These are phyloP conservation scores for Lathyrus oleraceus DNA, from an alignment of 306 rosid species.

Conservation along the genomic window DNA sequence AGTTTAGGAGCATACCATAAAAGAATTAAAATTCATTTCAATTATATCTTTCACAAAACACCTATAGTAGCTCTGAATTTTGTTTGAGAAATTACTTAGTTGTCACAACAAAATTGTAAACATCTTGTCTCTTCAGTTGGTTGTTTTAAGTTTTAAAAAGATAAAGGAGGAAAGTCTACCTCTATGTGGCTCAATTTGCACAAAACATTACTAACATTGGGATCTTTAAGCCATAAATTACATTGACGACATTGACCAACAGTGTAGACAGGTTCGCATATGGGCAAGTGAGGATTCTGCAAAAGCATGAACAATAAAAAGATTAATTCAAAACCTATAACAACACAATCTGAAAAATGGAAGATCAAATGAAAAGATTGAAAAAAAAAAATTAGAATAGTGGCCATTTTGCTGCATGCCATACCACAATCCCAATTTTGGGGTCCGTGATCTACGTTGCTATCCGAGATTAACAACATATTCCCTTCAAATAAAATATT, in stretches of 20 bases:
- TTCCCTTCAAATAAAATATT: neutral
- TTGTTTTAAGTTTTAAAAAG: constrained; percentile 28
- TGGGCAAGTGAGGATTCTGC: constrained; percentile 75
- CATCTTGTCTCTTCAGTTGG: constrained; percentile 26
- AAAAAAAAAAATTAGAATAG: neutral
- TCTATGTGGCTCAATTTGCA: constrained; percentile 82
- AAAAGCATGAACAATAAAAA: constrained; percentile 38
- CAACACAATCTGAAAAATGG: constrained; percentile 17
- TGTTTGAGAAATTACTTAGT: neutral
- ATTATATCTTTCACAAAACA: constrained; percentile 27
- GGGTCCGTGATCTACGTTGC: neutral
- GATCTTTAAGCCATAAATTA: constrained; percentile 77
- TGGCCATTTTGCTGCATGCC: neutral
- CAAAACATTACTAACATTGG: constrained; percentile 55
- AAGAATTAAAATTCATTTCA: neutral
- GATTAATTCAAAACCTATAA: constrained; percentile 39
- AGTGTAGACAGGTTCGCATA: constrained; percentile 57
- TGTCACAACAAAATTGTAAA: constrained; percentile 19
- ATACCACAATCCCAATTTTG: neutral
- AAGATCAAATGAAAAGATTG: constrained; percentile 15
- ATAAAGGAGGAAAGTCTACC: constrained; percentile 49
- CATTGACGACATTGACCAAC: constrained; percentile 87
- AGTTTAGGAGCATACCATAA: constrained; percentile 19
- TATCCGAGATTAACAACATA: neutral
- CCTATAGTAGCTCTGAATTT: neutral